Evolutionary conservation across 2,329 filamentous ascomycete species (phyloP).

Genomic region (Nectriaceae sp.): DNA sequence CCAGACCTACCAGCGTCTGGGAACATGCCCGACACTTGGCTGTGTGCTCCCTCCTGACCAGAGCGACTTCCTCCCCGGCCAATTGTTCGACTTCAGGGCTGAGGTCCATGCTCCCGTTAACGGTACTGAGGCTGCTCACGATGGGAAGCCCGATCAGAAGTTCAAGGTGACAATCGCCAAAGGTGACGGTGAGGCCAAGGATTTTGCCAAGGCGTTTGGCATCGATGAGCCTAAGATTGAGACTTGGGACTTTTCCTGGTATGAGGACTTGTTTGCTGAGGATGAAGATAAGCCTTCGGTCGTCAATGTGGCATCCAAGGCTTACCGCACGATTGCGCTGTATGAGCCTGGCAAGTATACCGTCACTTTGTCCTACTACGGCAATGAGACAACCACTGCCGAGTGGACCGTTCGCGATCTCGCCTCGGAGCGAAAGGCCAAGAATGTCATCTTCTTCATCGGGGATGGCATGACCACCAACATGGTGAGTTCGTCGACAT

Average conservation of each 20-base stretch:
- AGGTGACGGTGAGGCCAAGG: slow-evolving; percentile 54
- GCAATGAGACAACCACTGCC: slow-evolving; percentile 69
- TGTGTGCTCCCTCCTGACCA: slow-evolving; percentile 64
- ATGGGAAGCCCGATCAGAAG: slow-evolving; percentile 68
- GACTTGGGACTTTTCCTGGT: slow-evolving; percentile 84
- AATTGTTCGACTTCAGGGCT: slow-evolving; percentile 81
- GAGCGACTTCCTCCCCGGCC: slow-evolving; percentile 80
- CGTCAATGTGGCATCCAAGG: slow-evolving; percentile 80
- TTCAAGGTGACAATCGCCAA: slow-evolving; percentile 77
- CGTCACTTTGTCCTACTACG: slow-evolving; percentile 76
- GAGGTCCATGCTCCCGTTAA: slow-evolving; percentile 82
- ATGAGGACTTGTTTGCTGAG: slow-evolving; percentile 78
- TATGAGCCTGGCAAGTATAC: slow-evolving; percentile 80
- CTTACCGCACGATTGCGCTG: slow-evolving; percentile 73
- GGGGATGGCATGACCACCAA: slow-evolving; percentile 75
- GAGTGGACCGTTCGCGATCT: slow-evolving; percentile 77
- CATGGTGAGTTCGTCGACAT: slow-evolving; percentile 48
- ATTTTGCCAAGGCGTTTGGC: slow-evolving; percentile 68
- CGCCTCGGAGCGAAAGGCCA: slow-evolving; percentile 69
- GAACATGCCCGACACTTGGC: slow-evolving; percentile 59
- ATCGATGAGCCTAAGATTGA: slow-evolving; percentile 71
- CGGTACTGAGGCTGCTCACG: slow-evolving; percentile 74
- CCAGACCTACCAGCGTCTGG: slow-evolving; percentile 62
- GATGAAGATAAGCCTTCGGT: slow-evolving; percentile 69
- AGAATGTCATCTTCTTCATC: slow-evolving; percentile 86